Base-by-base conservation (phyloP, 1,139 yeast species). In the Geotrichum macrosporum region DNA sequence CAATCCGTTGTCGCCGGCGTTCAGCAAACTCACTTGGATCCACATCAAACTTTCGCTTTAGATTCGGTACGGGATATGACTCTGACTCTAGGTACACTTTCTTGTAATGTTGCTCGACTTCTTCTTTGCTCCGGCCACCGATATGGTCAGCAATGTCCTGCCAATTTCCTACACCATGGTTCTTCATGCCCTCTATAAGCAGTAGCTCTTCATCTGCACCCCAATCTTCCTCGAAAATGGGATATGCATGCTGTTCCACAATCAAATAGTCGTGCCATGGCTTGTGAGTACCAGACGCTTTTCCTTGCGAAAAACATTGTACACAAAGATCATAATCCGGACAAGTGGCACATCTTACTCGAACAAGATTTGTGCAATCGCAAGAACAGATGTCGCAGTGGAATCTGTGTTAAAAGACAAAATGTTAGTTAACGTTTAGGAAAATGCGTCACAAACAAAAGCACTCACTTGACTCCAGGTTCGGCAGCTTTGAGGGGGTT, bases 121-220 rank as follows among this genome's bases (percentile, higher is more conserved):
- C 98, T 53, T 88, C 96, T 62, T 85, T 87, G 21, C 88, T 79
- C 51, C 98, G 45, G 95, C 92, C 88, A 5, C 98, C 97, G 48
- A 94, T 85, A 62, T 86, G 95, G 61, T 92, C 97, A 9, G 96
- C 84, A 15, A 92, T 78, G 65, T 92, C 98, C 58, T 86, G 95
- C 98, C 98, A 92, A 64, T 89, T 89, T 4, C 98, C 99, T 89
- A 70, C 0, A 83, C 99, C 98, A 48, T 77, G 76, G 27, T n/a
- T 42, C 41, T 44, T 43, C 95, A 84, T 63, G 5, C 97, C 98
- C 64, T 88, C 95, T 18, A 94, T 77, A 52, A 92, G 71, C 41
- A 87, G 70, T 52, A 89, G 64, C 64, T 92, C 99, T 65, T 92
- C 99, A 66, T 92, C 98, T 0, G 98, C 98, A 27, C 98, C 98